Conservation (phyloP, 2,329 filamentous ascomycete species). For the Phaeosphaeriaceae sp. region DNA sequence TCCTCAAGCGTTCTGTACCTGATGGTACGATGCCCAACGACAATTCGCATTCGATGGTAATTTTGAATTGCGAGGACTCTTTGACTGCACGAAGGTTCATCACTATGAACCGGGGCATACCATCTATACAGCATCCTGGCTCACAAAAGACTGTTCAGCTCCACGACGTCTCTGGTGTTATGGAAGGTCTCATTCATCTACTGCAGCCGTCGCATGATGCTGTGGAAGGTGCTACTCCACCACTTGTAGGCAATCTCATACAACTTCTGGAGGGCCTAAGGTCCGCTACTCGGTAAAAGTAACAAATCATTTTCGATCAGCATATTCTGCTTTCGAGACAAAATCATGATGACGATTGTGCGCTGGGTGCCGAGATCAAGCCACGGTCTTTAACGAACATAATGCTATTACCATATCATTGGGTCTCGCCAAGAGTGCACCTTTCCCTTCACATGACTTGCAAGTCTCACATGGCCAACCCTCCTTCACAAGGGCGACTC, state of each 20-base stretch:
- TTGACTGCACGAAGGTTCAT: constrained; percentile 65
- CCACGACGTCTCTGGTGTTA: constrained; percentile 64
- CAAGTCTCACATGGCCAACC: background rate
- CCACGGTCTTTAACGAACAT: background rate
- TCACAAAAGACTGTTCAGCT: constrained; percentile 46
- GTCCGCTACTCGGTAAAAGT: constrained; percentile 52
- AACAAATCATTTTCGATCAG: background rate
- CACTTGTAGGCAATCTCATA: constrained; percentile 72
- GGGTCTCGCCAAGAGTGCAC: background rate
- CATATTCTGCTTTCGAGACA: background rate
- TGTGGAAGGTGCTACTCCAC: constrained; percentile 51
- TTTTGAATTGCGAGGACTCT: constrained; percentile 65
- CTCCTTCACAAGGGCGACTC: background rate
- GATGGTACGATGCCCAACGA: constrained; percentile 41
- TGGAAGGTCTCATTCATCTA: constrained; percentile 65
- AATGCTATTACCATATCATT: background rate
- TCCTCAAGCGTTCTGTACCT: constrained; percentile 50
- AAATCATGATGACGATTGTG: background rate
- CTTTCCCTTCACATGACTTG: background rate
- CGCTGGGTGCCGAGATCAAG: too few relatives aligned
- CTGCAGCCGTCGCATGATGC: constrained; percentile 60
- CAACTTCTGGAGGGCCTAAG: constrained; percentile 68
- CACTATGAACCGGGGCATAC: constrained; percentile 61
- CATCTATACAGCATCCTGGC: constrained; percentile 53
- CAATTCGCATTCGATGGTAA: constrained; percentile 29